These are phyloP conservation scores for Penicillium sp. DNA, from an alignment of 2,329 filamentous ascomycete genomes.

Conservation along the genomic window DNA sequence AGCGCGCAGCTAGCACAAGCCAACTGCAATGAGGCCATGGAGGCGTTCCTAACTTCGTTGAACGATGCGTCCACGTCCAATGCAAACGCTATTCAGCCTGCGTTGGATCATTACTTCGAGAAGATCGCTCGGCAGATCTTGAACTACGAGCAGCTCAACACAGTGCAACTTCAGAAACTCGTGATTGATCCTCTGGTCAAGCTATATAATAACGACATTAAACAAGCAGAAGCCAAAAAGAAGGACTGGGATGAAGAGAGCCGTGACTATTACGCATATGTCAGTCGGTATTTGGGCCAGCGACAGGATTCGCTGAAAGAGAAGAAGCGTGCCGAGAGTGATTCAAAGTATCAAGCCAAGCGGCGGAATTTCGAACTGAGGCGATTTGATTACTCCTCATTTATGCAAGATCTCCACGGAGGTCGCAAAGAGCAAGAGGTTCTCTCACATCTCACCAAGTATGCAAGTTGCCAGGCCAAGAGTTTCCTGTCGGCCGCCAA, in stretches of 20 bases:
- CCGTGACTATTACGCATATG: conserved; percentile 94
- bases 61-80: conserved; percentile 83
- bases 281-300: conserved; percentile 90
- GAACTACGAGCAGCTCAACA: conserved; percentile 75
- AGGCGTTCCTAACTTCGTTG: conserved; percentile 73
- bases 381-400: conserved; percentile 96
- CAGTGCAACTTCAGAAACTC: conserved; percentile 73
- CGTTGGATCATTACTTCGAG: conserved; percentile 95
- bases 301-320: conserved; percentile 91
- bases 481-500: conserved; percentile 74
- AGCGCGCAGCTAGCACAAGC: conserved; percentile 70
- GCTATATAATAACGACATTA: conserved; percentile 91
- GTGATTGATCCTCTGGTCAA: conserved; percentile 91
- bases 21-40: conserved; percentile 76
- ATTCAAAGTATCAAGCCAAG: conserved; percentile 92
- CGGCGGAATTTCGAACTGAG: conserved; percentile 91
- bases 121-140: conserved; percentile 89
- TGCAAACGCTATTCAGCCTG: conserved; percentile 91
- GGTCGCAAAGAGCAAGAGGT: conserved; percentile 98
- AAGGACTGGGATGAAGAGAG: conserved; percentile 98
- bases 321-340: conserved; percentile 90
- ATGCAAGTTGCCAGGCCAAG: conserved; percentile 79
- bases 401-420: conserved; percentile 98
- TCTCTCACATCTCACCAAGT: conserved; percentile 84
- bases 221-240: conserved; percentile 92